phyloP scores from a whole-genome alignment of 75 land plant species.

The Cryptomeria japonica region DNA sequence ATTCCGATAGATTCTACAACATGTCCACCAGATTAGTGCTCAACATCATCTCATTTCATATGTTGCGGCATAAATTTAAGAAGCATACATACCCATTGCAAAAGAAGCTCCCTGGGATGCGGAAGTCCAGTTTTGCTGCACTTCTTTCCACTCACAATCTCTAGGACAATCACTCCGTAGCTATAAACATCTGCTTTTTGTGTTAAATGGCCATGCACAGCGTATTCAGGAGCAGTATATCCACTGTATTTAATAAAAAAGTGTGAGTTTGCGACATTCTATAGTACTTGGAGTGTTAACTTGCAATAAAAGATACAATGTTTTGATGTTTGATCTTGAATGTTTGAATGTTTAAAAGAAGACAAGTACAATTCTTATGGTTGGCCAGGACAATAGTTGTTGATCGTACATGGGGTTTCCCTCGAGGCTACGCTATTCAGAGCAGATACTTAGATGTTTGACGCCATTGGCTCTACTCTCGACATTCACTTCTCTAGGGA shows the following conservation, averaged over 20 bases:
- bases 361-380: no score
- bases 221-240: conserved; percentile 23
- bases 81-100: conserved; percentile 16
- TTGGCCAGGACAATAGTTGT: no score
- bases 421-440: no score
- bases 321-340: no score
- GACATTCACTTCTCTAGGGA: no score
- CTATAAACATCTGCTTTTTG: conserved; percentile 21
- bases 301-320: no score
- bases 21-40: background rate
- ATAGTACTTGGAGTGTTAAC: background rate
- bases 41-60: background rate
- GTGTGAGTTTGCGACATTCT: background rate
- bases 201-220: conserved; percentile 14
- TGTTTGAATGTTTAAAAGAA: no score
- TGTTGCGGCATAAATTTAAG: background rate
- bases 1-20: no score
- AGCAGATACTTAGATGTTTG: no score
- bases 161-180: conserved; percentile 19
- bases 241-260: conserved; percentile 9
- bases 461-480: no score
- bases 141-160: conserved; percentile 23
- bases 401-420: no score
- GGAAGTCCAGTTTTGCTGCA: background rate
- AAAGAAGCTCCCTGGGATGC: background rate